Percentiles rank a stretch among this genome's conserved stretches.
These are phyloP conservation scores for Cytauxzoon felis DNA, from an alignment of 169 alveolate genomes.

Conservation along the genomic window DNA sequence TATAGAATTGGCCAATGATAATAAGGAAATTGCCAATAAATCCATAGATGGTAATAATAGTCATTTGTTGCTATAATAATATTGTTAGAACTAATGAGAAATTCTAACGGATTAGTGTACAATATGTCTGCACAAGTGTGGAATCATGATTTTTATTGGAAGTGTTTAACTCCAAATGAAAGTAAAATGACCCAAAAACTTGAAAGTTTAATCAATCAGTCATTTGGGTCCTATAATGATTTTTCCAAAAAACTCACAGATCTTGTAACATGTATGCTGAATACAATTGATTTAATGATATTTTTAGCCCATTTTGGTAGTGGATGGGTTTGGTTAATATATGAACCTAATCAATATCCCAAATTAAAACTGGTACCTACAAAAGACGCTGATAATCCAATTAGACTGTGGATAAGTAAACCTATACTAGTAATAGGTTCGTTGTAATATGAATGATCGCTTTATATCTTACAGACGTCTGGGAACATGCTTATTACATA, in stretches of 20 bases:
- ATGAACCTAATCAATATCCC: slow-evolving; percentile 57
- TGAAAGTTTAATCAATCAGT: background rate
- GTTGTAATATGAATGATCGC: slow-evolving; percentile 1
- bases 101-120: background rate
- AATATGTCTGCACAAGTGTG: slow-evolving; percentile 60
- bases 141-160: slow-evolving; percentile 69
- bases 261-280: slow-evolving; percentile 45
- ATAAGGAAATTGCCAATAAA: background rate
- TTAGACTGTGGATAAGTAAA: slow-evolving; percentile 67
- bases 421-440: slow-evolving; percentile 79
- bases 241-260: slow-evolving; percentile 45
- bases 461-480: slow-evolving; percentile 77
- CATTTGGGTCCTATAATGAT: slow-evolving; percentile 46
- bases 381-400: slow-evolving; percentile 85
- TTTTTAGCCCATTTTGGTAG: slow-evolving; percentile 81
- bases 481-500: slow-evolving; percentile 94
- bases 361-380: slow-evolving; percentile 78
- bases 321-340: slow-evolving; percentile 92
- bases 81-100: slow-evolving; percentile 2
- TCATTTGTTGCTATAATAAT: background rate
- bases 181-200: background rate
- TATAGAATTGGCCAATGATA: slow-evolving; percentile 26
- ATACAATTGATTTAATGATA: slow-evolving; percentile 32
- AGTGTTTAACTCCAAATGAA: slow-evolving; percentile 26
- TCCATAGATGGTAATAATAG: slow-evolving; percentile 28